Evolutionary conservation across 73 alveolate genomes (phyloP).

Genomic region (Effrenium voratum): DNA sequence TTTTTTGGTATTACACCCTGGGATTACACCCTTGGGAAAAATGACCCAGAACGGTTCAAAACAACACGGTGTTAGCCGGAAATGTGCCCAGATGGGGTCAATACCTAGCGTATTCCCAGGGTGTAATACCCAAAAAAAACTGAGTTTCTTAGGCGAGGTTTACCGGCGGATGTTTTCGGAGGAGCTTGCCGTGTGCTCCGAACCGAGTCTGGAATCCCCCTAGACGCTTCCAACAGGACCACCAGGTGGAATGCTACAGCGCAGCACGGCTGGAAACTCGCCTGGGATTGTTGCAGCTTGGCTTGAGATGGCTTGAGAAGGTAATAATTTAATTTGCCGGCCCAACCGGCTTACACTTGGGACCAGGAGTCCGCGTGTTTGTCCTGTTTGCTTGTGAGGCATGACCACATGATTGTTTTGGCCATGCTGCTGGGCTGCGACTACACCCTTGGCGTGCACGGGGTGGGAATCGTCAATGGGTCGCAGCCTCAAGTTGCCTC

Average conservation of each 20-base stretch:
- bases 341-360: background rate
- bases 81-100: background rate
- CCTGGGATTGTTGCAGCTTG: conserved; percentile 56
- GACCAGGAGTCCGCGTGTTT: background rate
- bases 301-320: background rate
- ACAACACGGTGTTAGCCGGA: background rate
- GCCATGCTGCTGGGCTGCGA: conserved; percentile 97
- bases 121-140: background rate
- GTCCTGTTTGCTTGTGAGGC: conserved; percentile 19
- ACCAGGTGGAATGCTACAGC: conserved; percentile 91
- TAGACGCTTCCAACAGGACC: no score
- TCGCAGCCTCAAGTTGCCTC: background rate
- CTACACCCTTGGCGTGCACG: conserved; percentile 96
- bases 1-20: no score
- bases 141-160: conserved; percentile 47
- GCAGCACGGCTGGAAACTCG: conserved; percentile 45
- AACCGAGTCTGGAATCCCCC: no score
- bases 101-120: background rate
- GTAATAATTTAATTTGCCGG: background rate
- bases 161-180: conserved; percentile 92
- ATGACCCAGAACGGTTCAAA: background rate
- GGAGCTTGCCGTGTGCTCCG: no score
- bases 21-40: no score
- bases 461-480: conserved; percentile 97
- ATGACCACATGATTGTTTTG: conserved; percentile 88